Evolutionary conservation across 768 basidiomycete species (phyloP).

Genomic region (Neoboletus magnificus): DNA sequence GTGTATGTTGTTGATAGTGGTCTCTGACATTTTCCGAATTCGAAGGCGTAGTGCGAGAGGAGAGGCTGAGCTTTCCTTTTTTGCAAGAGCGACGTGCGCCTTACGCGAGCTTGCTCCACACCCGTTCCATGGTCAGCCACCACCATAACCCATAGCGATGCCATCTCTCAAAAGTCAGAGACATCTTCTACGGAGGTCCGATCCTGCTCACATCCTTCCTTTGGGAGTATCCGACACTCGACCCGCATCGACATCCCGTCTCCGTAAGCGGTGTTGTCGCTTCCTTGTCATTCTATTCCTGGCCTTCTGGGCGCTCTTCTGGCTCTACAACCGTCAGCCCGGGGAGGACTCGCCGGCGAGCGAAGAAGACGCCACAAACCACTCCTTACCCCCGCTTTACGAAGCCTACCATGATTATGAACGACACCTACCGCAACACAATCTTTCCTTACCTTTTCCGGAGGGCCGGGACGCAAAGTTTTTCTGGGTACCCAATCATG

Average conservation of each 20-base stretch:
- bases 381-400: slow-evolving; percentile 44
- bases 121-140: neutral
- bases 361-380: neutral
- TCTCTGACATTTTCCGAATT: too few relatives aligned
- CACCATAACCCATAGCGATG: slow-evolving; percentile 11
- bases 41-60: too few relatives aligned
- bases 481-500: slow-evolving; percentile 50
- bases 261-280: slow-evolving; percentile 10
- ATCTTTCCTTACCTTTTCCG: slow-evolving; percentile 36
- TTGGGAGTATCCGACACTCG: slow-evolving; percentile 10
- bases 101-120: neutral
- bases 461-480: slow-evolving; percentile 42
- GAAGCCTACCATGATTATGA: slow-evolving; percentile 43
- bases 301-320: slow-evolving; percentile 12
- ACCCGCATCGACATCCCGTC: neutral
- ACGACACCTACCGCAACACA: slow-evolving; percentile 44
- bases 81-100: neutral
- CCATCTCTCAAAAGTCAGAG: slow-evolving; percentile 1
- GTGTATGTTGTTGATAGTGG: neutral
- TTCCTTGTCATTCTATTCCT: slow-evolving; percentile 12
- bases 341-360: neutral
- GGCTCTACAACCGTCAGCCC: slow-evolving; percentile 9
- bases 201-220: slow-evolving; percentile 16
- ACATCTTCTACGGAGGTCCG: slow-evolving; percentile 1
- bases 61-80: slow-evolving; percentile 8